A percentile compares a stretch with the other conserved stretches of the same genome.
Evolutionary conservation across 176 grass and related monocot genomes (phyloP).

Genomic region (Oryza meridionalis): DNA sequence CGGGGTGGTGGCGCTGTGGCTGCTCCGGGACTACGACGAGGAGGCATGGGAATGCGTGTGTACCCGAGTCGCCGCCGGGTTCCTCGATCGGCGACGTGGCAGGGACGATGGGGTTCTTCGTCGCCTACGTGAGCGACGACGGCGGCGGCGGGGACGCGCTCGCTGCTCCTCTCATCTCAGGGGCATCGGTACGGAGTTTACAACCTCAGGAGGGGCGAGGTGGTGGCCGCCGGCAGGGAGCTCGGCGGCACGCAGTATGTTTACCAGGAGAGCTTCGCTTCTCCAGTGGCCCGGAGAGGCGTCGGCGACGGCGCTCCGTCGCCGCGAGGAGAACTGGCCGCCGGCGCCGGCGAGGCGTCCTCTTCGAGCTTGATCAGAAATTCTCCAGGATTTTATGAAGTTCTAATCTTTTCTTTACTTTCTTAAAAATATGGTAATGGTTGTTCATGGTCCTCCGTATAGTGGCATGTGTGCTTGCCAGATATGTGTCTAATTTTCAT

Average conservation of each 20-base stretch:
- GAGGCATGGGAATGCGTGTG: not conserved
- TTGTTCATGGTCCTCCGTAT: no score
- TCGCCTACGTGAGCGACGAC: not conserved
- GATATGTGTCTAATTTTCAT: no score
- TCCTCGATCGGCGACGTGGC: not conserved
- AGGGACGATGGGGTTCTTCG: not conserved
- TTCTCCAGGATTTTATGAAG: no score
- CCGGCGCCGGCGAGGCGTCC: no score
- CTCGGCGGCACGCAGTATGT: not conserved
- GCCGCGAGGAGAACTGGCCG: not conserved
- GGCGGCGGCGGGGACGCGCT: not conserved
- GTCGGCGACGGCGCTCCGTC: not conserved
- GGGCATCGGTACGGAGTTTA: not conserved
- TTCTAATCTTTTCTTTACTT: no score
- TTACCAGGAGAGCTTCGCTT: not conserved
- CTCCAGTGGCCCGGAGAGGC: not conserved
- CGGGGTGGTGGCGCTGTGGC: not conserved
- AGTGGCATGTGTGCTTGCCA: no score
- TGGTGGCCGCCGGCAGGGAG: not conserved
- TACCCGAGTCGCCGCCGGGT: not conserved
- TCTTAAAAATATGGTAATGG: no score
- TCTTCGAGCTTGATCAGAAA: no score
- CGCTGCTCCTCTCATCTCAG: not conserved
- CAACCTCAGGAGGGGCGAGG: not conserved
- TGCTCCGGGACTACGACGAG: not conserved